Evolutionary conservation across 192 early-diverging fungal genomes (phyloP).

Genomic region (Fimicolochytrium jonesii): DNA sequence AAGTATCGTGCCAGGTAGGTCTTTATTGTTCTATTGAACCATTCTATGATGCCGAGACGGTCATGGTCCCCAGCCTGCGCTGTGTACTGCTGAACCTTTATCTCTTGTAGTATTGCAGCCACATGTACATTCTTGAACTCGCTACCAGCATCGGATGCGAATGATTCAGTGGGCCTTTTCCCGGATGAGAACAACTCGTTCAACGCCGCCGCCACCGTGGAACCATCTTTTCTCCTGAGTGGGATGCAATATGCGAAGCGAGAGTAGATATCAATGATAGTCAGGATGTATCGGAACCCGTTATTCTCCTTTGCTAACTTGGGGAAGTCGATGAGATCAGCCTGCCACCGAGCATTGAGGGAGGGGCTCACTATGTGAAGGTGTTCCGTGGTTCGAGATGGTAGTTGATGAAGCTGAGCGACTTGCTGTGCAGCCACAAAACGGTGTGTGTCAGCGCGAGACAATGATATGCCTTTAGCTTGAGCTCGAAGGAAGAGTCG

Average conservation of each 20-base stretch:
- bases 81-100: neutral
- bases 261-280: slow-evolving; percentile 1
- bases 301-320: neutral
- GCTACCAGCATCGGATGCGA: neutral
- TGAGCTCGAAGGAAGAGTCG: no score
- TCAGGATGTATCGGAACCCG: neutral
- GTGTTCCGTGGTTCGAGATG: no score
- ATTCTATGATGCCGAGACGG: neutral
- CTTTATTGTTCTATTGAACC: slow-evolving; percentile 14
- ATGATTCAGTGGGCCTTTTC: no score
- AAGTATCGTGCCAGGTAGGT: neutral
- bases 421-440: no score
- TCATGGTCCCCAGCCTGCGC: neutral
- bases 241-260: neutral
- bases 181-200: slow-evolving; percentile 18
- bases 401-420: no score
- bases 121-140: neutral
- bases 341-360: neutral
- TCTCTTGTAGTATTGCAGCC: neutral
- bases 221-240: neutral
- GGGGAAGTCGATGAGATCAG: neutral
- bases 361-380: neutral
- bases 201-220: neutral
- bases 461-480: no score
- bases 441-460: no score